These are phyloP conservation scores for Tephrocybe sp. DNA, from an alignment of 768 basidiomycete species.

Conservation along the genomic window DNA sequence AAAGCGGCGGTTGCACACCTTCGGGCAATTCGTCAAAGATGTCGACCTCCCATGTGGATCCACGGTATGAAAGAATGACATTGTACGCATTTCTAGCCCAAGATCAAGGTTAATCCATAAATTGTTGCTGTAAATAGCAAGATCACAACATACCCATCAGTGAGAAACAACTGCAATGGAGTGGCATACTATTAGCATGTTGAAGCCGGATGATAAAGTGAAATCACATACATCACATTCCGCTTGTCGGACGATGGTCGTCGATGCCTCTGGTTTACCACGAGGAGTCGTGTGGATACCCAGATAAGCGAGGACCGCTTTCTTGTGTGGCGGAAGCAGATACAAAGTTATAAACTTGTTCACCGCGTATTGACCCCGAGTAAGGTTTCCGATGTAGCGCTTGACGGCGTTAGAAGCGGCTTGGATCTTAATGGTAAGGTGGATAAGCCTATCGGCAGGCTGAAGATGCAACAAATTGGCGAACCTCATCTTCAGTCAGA, in stretches of 20 bases:
- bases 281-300: conserved; percentile 70
- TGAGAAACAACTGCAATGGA: no score
- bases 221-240: conserved; percentile 64
- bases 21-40: no score
- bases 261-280: conserved; percentile 47
- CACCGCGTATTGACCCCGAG: conserved; percentile 48
- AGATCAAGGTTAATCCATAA: no score
- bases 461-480: conserved; percentile 12
- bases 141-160: no score
- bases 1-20: no score
- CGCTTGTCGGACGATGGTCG: conserved; percentile 62
- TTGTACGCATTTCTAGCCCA: no score
- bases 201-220: neutral
- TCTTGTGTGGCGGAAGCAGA: conserved; percentile 73
- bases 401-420: conserved; percentile 48
- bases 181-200: neutral
- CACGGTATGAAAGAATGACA: no score
- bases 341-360: conserved; percentile 69
- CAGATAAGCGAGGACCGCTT: conserved; percentile 70
- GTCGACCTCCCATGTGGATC: no score
- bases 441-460: neutral
- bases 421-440: neutral
- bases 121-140: no score
- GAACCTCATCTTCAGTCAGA: conserved; percentile 61
- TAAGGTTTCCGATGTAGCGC: conserved; percentile 53